Evolutionary conservation across 768 basidiomycete genomes (phyloP).

Genomic region (Cystobasidium ongulense): DNA sequence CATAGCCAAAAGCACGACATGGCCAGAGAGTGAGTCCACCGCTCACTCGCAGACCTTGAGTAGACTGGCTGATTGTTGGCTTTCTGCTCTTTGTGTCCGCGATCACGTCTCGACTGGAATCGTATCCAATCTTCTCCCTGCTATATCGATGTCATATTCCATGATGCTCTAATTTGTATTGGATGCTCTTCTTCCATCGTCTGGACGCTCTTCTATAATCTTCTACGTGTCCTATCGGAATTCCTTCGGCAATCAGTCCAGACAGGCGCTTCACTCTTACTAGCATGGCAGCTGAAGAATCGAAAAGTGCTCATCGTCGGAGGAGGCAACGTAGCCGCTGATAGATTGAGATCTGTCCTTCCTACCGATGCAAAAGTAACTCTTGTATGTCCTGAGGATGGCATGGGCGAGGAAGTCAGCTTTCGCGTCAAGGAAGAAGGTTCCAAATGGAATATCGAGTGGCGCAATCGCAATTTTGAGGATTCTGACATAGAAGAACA

Average conservation of each 20-base stretch:
- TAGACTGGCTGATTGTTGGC: background rate
- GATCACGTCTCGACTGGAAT: background rate
- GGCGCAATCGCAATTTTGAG: constrained; percentile 21
- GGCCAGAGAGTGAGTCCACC: constrained; percentile 13
- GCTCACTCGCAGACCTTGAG: background rate
- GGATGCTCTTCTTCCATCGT: too few species aligned
- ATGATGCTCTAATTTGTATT: background rate
- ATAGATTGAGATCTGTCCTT: constrained; percentile 77
- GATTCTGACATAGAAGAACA: constrained; percentile 37
- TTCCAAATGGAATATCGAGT: constrained; percentile 51
- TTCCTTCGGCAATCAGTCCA: background rate
- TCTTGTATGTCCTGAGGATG: constrained; percentile 62
- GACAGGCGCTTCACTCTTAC: constrained; percentile 51
- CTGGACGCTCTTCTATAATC: background rate
- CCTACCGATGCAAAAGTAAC: constrained; percentile 66
- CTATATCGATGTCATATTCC: background rate
- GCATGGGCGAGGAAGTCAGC: constrained; percentile 53
- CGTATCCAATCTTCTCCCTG: background rate
- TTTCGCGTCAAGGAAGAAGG: constrained; percentile 45
- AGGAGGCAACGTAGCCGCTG: constrained; percentile 83
- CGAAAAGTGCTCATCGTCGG: constrained; percentile 84
- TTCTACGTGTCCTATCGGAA: background rate
- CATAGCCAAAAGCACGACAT: constrained; percentile 5
- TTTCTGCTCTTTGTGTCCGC: background rate
- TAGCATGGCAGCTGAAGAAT: constrained; percentile 84